Evolutionary conservation across 169 alveolate species (phyloP).

Genomic region (Ichthyophthirius multifiliis): DNA sequence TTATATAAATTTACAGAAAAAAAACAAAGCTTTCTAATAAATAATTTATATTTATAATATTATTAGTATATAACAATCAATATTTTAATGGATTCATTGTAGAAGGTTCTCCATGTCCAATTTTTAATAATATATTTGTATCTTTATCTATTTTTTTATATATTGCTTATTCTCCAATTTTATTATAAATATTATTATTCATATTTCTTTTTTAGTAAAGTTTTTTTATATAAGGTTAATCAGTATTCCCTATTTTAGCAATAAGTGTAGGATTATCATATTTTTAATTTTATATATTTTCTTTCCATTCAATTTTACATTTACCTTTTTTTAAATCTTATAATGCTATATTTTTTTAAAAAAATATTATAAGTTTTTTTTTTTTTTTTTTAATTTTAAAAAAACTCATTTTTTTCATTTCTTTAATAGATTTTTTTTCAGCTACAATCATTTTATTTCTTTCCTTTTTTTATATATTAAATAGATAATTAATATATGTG

Average conservation of each 20-base stretch:
- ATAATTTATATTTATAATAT: too few relatives aligned
- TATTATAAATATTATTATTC: slow-evolving; percentile 7
- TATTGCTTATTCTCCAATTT: slow-evolving; percentile 36
- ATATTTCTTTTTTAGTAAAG: slow-evolving; percentile 21
- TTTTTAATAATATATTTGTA: slow-evolving; percentile 17
- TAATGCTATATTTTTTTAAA: not conserved
- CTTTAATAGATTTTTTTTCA: slow-evolving; percentile 21
- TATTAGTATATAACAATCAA: slow-evolving; percentile 19
- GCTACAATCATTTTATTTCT: slow-evolving; percentile 18
- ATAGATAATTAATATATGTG: not conserved
- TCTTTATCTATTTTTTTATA: slow-evolving; percentile 37
- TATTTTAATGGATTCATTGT: slow-evolving; percentile 38
- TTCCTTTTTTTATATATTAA: slow-evolving; percentile 1
- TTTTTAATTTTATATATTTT: slow-evolving; percentile 13
- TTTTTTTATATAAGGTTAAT: slow-evolving; percentile 15
- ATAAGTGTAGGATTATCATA: slow-evolving; percentile 17
- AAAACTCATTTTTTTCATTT: not conserved
- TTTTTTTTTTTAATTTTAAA: not conserved
- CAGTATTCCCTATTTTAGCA: slow-evolving; percentile 4
- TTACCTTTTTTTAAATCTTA: slow-evolving; percentile 27
- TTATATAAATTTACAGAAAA: too few relatives aligned
- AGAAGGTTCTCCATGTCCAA: slow-evolving; percentile 33
- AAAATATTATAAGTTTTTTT: not conserved
- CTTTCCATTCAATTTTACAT: slow-evolving; percentile 29
- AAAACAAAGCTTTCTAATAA: too few relatives aligned